phyloP scores from a whole-genome alignment of 176 grass and related monocot genomes.

The Oryza glaberrima region DNA sequence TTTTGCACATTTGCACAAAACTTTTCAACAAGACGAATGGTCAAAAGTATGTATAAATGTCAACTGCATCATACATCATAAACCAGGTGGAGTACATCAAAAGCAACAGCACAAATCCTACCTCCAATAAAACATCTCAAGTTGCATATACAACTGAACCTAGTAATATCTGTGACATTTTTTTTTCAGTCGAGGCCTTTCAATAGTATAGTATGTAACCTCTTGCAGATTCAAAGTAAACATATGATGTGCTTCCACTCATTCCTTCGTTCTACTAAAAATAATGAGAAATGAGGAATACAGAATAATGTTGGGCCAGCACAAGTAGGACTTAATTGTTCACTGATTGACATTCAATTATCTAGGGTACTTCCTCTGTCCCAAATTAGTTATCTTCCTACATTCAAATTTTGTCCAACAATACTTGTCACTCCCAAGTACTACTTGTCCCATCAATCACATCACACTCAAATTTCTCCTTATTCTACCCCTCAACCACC shows the following conservation, averaged over 20 bases:
- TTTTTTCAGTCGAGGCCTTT: not conserved
- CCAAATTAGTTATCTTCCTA: too few species aligned
- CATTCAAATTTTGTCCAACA: too few species aligned
- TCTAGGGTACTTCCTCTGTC: not conserved
- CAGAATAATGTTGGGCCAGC: not conserved
- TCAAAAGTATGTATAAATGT: too few species aligned
- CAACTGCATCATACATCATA: too few species aligned
- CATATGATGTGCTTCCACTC: not conserved
- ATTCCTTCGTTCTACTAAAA: not conserved
- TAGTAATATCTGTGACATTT: not conserved
- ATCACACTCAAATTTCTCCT: too few species aligned
- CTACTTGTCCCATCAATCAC: too few species aligned
- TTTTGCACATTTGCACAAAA: too few species aligned
- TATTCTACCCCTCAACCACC: too few species aligned
- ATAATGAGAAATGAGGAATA: not conserved
- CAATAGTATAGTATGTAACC: not conserved
- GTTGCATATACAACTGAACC: constrained; percentile 2
- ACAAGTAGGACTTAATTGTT: not conserved
- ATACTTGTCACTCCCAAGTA: too few species aligned
- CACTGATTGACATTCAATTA: not conserved
- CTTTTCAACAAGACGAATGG: too few species aligned
- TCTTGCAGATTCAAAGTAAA: not conserved
- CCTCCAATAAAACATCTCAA: constrained; percentile 9
- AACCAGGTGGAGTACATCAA: not conserved
- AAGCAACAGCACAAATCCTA: constrained; percentile 9